phyloP scores from a whole-genome alignment of 805 yeast genomes.

The Pichia manshurica region DNA sequence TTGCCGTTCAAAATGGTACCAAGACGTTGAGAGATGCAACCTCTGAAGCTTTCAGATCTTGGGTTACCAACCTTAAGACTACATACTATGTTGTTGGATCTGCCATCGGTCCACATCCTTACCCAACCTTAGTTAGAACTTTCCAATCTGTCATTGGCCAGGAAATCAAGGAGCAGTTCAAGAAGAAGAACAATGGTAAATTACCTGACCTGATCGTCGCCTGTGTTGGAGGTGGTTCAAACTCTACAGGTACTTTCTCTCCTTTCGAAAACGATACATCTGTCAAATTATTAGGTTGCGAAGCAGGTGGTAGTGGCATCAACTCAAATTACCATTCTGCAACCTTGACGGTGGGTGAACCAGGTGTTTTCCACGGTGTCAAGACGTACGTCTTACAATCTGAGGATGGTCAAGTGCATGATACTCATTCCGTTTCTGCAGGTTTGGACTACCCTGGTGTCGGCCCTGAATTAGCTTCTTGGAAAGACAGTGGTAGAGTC shows the following conservation, averaged over 20 bases:
- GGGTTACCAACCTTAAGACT: conserved; percentile 83
- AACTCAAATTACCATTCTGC: conserved; percentile 90
- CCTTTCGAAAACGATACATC: conserved; percentile 80
- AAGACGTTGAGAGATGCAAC: conserved; percentile 96
- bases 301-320: conserved; percentile 98
- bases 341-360: conserved; percentile 87
- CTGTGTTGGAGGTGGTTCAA: conserved; percentile 99
- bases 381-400: conserved; percentile 89
- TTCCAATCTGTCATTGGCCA: conserved; percentile 96
- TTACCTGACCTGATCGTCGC: conserved; percentile 94
- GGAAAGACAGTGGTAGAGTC: conserved; percentile 94
- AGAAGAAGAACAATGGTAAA: conserved; percentile 67
- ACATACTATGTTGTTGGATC: conserved; percentile 97
- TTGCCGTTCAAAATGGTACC: conserved; percentile 92
- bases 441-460: conserved; percentile 99
- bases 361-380: conserved; percentile 98
- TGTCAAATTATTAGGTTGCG: conserved; percentile 87
- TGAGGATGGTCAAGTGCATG: conserved; percentile 91
- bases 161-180: conserved; percentile 90
- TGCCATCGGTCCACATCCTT: conserved; percentile 99
- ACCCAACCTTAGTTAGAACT: conserved; percentile 95
- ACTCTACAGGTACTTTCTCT: conserved; percentile 91
- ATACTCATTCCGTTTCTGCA: conserved; percentile 97
- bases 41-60: conserved; percentile 89
- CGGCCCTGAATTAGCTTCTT: conserved; percentile 93